Evolutionary conservation across 768 basidiomycete species (phyloP).

Genomic region (Rhodocollybia butyracea): DNA sequence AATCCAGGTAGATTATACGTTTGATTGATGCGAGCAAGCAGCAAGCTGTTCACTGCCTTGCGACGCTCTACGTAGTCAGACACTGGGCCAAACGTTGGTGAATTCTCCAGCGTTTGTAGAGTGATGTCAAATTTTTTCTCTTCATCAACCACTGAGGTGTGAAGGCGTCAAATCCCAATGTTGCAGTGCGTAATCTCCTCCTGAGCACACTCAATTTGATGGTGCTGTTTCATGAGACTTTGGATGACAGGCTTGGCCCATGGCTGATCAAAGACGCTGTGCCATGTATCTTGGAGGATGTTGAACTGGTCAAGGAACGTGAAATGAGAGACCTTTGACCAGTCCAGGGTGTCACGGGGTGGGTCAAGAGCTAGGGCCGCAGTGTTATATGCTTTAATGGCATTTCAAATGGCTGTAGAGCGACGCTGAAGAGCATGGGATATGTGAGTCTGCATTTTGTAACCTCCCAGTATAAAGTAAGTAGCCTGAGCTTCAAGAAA

Average conservation of each 20-base stretch:
- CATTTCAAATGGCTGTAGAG: conserved; percentile 27
- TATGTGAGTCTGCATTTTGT: conserved; percentile 30
- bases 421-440: conserved; percentile 27
- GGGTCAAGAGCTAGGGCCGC: conserved; percentile 19
- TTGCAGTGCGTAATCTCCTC: conserved; percentile 30
- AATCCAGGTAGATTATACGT: neutral
- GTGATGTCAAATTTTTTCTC: neutral
- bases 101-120: neutral
- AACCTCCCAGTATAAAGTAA: conserved; percentile 21
- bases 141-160: conserved; percentile 24
- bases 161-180: conserved; percentile 26
- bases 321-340: conserved; percentile 17
- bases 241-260: conserved; percentile 26
- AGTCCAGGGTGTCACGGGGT: conserved; percentile 16
- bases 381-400: conserved; percentile 28
- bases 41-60: neutral
- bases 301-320: conserved; percentile 26
- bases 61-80: neutral
- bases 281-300: conserved; percentile 26
- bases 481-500: neutral
- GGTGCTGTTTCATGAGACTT: conserved; percentile 22
- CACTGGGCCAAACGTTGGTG: neutral
- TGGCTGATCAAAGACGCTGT: conserved; percentile 21
- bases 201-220: conserved; percentile 23
- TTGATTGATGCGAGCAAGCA: conserved; percentile 2